These are phyloP conservation scores for Backusella westeae DNA, from an alignment of 192 early-diverging fungal species.

Conservation along the genomic window DNA sequence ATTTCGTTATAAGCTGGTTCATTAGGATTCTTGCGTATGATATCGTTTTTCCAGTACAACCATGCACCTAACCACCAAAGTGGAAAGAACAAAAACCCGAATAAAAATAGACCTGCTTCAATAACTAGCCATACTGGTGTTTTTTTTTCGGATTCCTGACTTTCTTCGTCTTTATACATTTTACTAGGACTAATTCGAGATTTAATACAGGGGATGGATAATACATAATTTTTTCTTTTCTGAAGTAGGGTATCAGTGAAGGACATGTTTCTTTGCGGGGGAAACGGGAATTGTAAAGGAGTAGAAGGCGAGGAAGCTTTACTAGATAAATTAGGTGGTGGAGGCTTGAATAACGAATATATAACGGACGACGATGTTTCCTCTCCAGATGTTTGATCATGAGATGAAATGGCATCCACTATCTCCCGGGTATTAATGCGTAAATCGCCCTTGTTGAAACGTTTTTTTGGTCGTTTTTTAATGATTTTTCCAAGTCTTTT, in stretches of 20 bases:
- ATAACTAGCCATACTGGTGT: neutral
- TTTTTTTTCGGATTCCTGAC: neutral
- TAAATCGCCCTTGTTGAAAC: neutral
- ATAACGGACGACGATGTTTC: neutral
- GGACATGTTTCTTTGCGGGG: neutral
- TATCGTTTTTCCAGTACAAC: slow-evolving; percentile 6
- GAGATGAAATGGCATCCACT: neutral
- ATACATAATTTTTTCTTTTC: neutral
- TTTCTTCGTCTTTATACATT: neutral
- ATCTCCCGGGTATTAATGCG: slow-evolving; percentile 1
- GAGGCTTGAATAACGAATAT: neutral
- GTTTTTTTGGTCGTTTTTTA: slow-evolving; percentile 2
- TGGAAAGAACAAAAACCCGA: neutral
- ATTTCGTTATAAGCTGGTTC: slow-evolving; percentile 3
- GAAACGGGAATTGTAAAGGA: neutral
- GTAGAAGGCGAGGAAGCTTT: neutral
- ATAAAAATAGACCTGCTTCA: slow-evolving; percentile 3
- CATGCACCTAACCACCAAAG: slow-evolving; percentile 7
- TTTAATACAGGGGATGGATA: neutral
- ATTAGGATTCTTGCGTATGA: neutral
- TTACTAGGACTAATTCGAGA: neutral
- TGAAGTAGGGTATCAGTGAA: neutral
- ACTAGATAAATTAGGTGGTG: neutral
- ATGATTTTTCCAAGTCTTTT: neutral
- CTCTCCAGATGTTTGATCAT: neutral